Percentiles rank a stretch among this genome's conserved stretches.
phyloP scores from a whole-genome alignment of 345 rosid genomes.

The Nephelium lappaceum region DNA sequence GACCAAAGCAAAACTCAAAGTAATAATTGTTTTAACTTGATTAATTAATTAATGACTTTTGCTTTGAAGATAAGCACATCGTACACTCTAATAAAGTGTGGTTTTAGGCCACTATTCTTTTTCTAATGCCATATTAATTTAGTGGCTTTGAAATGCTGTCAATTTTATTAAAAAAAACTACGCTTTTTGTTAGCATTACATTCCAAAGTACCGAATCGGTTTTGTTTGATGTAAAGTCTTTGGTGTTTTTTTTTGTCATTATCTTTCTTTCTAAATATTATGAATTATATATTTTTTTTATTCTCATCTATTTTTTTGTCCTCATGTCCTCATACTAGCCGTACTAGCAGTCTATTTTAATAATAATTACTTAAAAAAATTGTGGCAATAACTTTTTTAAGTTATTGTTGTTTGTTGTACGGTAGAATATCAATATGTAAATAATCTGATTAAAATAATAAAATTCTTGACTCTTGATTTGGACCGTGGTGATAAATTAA shows the following conservation, averaged over 20 bases:
- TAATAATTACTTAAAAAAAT: neutral
- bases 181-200: no score
- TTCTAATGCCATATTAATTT: neutral
- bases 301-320: neutral
- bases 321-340: neutral
- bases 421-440: no score
- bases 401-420: neutral
- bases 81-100: neutral
- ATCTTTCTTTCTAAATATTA: neutral
- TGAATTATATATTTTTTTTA: neutral
- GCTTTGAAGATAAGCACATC: conserved; percentile 6
- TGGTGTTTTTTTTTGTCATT: neutral
- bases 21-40: neutral
- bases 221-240: neutral
- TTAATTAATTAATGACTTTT: neutral
- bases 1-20: conserved; percentile 4
- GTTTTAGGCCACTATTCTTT: conserved; percentile 19
- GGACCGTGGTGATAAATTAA: no score
- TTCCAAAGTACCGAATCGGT: no score
- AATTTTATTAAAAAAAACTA: neutral
- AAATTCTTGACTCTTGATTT: no score
- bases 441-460: no score
- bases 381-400: neutral
- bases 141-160: conserved; percentile 14
- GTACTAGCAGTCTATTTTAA: neutral